Evolutionary conservation across 1,284 basidiomycete species (phyloP).

Genomic region (Cutaneotrichosporon cyanovorans): DNA sequence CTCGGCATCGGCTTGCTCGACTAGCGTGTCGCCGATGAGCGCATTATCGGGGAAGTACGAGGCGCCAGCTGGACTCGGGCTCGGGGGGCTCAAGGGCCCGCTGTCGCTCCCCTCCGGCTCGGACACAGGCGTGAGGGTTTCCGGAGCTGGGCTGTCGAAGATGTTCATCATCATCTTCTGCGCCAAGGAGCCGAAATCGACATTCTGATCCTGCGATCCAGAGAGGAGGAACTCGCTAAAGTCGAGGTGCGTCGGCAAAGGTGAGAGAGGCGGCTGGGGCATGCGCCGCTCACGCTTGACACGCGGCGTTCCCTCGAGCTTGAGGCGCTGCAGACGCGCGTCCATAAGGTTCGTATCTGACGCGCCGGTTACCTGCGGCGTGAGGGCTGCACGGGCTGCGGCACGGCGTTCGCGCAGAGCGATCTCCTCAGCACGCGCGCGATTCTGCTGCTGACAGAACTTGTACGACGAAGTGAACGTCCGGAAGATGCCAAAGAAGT

Average conservation of each 20-base stretch:
- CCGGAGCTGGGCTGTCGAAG: conserved; percentile 4
- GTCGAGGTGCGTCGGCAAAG: conserved; percentile 45
- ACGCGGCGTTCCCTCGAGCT: conserved; percentile 56
- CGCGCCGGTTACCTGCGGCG: conserved; percentile 40
- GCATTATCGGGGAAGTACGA: not conserved
- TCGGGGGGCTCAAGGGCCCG: not conserved
- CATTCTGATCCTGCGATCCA: conserved; percentile 28
- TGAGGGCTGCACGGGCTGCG: conserved; percentile 36
- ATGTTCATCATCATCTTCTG: conserved; percentile 31
- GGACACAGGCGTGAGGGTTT: not conserved
- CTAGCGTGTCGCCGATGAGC: not conserved
- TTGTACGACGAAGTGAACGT: conserved; percentile 87
- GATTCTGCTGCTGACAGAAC: conserved; percentile 80
- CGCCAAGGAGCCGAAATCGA: conserved; percentile 34
- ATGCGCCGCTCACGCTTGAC: conserved; percentile 44
- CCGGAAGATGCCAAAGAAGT: conserved; percentile 92
- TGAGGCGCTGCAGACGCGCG: conserved; percentile 64
- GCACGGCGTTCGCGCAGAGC: conserved; percentile 35
- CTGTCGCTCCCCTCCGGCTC: not conserved
- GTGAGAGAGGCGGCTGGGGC: conserved; percentile 41
- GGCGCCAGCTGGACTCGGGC: not conserved
- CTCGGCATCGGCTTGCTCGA: conserved; percentile 7
- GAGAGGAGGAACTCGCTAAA: conserved; percentile 47
- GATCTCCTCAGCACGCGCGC: conserved; percentile 46
- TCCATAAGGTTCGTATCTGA: conserved; percentile 56